Base-by-base conservation (phyloP, 2,329 filamentous ascomycete genomes). In the Paraphaeosphaeria minitans region DNA sequence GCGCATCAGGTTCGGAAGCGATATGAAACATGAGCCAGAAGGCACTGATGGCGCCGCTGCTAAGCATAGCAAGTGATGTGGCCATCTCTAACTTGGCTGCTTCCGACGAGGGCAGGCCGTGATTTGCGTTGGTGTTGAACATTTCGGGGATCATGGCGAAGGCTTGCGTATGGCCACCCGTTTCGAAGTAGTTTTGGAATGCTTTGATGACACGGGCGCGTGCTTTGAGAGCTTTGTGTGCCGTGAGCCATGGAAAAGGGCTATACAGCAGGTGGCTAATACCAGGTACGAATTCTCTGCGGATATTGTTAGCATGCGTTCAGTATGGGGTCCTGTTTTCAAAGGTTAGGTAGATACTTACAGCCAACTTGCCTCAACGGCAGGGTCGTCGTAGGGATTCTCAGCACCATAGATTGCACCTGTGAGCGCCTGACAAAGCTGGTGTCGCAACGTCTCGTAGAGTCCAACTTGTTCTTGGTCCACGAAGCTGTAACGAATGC, bases 11-110 rank as follows among this genome's bases (percentile, higher is more conserved):
- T 24, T 77, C 58, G 0, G 78, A 76, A 35, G 75, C 67, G 12
- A 81, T 62, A 14, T 78, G 67, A 24, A 76, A 74, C 0, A 80
- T 55, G 10, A 76, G 68, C 80, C 80, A 82, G 61, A 81, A 81
- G 0, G 73, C 57, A 0, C 78, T 66, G 0, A 78, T 76, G 0
- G 71, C 68, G 1, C 77, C 80, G 53, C 80, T 82, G 19, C 75
- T 74, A 1, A 82, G 65, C 31, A 80, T 64, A 0, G 75, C 80
- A 50, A 81, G 72, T 0, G 74, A 73, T 2, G 74, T 73, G 12
- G 76, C 80, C 49, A 79, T 74, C 59, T 82, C 79, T 56, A 77
- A 76, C 39, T 76, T 72, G 7, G 78, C 79, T 4, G 77, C 76
- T 58, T 81, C 79, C 22, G 63, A 60, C 0, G 75, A 43, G 2